Conservation (phyloP, 2,329 filamentous ascomycete species). For the Clarireedia paspali region DNA sequence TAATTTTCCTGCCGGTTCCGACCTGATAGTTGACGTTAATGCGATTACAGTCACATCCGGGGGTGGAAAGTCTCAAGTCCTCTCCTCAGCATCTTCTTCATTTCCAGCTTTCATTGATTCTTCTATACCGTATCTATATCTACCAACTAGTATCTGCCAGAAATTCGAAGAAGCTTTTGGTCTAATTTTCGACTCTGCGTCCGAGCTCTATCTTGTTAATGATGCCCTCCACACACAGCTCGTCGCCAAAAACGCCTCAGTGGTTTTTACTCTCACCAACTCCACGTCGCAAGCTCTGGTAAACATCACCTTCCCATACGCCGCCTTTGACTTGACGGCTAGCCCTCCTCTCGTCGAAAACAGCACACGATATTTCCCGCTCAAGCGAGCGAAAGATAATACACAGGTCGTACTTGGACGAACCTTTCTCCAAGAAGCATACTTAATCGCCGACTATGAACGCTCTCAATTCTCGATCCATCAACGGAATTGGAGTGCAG, state of each 20-base stretch:
- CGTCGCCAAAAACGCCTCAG: slow-evolving; percentile 25
- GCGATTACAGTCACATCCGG: slow-evolving; percentile 21
- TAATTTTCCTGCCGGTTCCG: slow-evolving; percentile 31
- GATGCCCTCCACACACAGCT: slow-evolving; percentile 22
- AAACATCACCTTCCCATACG: slow-evolving; percentile 32
- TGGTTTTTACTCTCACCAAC: slow-evolving; percentile 32
- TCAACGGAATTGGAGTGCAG: slow-evolving; percentile 19
- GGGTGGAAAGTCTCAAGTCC: slow-evolving; percentile 11
- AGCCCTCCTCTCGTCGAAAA: slow-evolving; percentile 28
- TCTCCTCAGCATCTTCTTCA: slow-evolving; percentile 9
- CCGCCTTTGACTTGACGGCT: slow-evolving; percentile 32
- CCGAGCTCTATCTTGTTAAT: slow-evolving; percentile 32
- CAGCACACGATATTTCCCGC: slow-evolving; percentile 32
- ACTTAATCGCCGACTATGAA: slow-evolving; percentile 33
- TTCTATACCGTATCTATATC: slow-evolving; percentile 33
- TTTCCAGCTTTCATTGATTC: slow-evolving; percentile 31
- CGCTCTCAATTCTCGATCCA: slow-evolving; percentile 34
- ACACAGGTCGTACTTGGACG: slow-evolving; percentile 33
- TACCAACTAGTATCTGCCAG: slow-evolving; percentile 31
- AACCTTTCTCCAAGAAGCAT: slow-evolving; percentile 34
- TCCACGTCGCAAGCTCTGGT: slow-evolving; percentile 23
- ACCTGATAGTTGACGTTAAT: slow-evolving; percentile 34
- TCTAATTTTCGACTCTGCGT: slow-evolving; percentile 30
- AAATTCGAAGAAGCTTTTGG: slow-evolving; percentile 31
- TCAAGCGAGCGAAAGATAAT: slow-evolving; percentile 29